Evolutionary conservation across 73 alveolate species (phyloP), one percentile per base, ranked within the genome.

Genomic region (Paramecium caudatum): DNA sequence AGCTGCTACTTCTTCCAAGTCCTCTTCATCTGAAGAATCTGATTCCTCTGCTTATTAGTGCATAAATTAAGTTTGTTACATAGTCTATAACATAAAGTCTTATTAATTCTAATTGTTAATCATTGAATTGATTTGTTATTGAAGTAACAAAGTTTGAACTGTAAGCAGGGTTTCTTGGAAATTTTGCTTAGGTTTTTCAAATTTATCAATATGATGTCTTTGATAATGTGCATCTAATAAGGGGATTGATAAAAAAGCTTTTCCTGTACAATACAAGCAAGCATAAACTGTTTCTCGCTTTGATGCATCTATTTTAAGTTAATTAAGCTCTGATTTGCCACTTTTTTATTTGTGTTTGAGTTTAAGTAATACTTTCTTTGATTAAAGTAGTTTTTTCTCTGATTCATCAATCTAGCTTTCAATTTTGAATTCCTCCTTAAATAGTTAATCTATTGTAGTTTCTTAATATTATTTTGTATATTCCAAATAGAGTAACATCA

Each of bases 401-500:
- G 7, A 19, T 19, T 33, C 23, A 16, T 21, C 34, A 15, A 74
- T 39, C 43, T 74, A 63, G 21, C 5, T 17, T 0, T 74, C 62
- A 9, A 74, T 5, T 39, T 7, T 15, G 47, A 41, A 41, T 74
- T 39, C 65, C 43, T 74, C 37, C 55, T 74, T 45, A 30, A 45
- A 41, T 12, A 41, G n/a, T 17, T 74, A 8, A 41, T 74, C 68
- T n/a, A 74, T 39, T 1, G 68, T 74, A 15, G 39, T 45, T 41
- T 74, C 88, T 45, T 74, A 19, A 74, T 74, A 74, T 74, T 74
- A 27, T 74, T 74, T 74, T 1, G 88, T 39, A 34, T 74, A 74
- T 74, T 74, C 88, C 17, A 74, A 74, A 74, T 74, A 74, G 47
- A 37, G 62, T 21, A 74, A 74, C 46, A 39, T 37, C 62, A 74